Evolutionary conservation across 345 rosid genomes (phyloP).

Genomic region (Arabidopsis suecica): DNA sequence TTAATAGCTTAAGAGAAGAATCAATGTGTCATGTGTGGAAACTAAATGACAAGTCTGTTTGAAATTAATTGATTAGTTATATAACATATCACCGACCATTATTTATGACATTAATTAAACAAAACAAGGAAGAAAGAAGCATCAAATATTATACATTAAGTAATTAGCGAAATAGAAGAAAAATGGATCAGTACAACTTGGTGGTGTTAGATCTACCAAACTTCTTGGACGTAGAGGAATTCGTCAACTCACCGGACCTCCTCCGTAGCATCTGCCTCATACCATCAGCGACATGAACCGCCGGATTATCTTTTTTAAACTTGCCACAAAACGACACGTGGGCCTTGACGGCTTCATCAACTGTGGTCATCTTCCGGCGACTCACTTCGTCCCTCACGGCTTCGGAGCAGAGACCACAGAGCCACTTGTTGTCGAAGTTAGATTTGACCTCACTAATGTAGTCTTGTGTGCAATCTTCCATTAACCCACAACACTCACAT

Average conservation of each 20-base stretch:
- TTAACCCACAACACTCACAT: constrained; percentile 92
- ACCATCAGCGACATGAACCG: constrained; percentile 89
- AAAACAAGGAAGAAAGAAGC: constrained; percentile 8
- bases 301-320: constrained; percentile 84
- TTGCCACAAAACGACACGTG: constrained; percentile 97
- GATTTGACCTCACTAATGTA: constrained; percentile 78
- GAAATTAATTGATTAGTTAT: constrained; percentile 28
- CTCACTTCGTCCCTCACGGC: constrained; percentile 83
- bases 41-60: not conserved
- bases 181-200: constrained; percentile 44
- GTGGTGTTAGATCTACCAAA: constrained; percentile 73
- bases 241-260: constrained; percentile 71
- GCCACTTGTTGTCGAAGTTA: constrained; percentile 91
- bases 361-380: constrained; percentile 50
- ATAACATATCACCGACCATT: constrained; percentile 26
- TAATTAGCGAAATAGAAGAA: constrained; percentile 17
- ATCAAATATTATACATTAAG: constrained; percentile 38
- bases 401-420: constrained; percentile 95
- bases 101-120: constrained; percentile 26
- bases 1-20: constrained; percentile 17
- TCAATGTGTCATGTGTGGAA: not conserved
- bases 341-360: constrained; percentile 90
- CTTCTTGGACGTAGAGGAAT: constrained; percentile 75
- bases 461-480: constrained; percentile 91
- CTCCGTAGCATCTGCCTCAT: constrained; percentile 94